Conservation (phyloP, 2,329 filamentous ascomycete species). For the Sporothrix brasiliensis region DNA sequence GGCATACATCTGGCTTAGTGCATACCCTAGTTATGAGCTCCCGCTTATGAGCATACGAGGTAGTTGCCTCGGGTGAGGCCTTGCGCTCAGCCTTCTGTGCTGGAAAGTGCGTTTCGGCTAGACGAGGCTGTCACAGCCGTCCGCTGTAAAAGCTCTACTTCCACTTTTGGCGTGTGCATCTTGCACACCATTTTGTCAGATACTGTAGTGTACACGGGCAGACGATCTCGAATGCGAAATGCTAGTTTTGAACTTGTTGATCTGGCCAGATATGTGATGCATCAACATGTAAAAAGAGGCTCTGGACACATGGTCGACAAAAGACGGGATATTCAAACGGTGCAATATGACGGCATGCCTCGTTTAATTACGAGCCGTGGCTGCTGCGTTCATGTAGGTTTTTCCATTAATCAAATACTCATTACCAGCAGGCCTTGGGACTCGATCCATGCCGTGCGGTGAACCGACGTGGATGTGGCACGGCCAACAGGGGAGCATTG, state of each 20-base stretch:
- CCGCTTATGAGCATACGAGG: too few species aligned
- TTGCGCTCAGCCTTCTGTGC: constrained; percentile 4
- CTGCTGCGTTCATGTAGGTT: background rate
- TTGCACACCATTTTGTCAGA: background rate
- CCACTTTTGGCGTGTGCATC: background rate
- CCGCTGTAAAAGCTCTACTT: too few species aligned
- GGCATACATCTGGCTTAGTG: too few species aligned
- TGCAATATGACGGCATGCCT: constrained; percentile 10
- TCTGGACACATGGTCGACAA: constrained; percentile 6
- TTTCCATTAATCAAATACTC: background rate
- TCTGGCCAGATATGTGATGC: constrained; percentile 2
- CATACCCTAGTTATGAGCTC: too few species aligned
- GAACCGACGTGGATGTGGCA: background rate
- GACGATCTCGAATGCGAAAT: background rate
- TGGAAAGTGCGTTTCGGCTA: constrained; percentile 1
- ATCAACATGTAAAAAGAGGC: background rate
- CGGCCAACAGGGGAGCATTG: too few species aligned
- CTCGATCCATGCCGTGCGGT: constrained; percentile 4
- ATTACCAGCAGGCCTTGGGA: background rate
- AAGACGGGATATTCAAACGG: background rate
- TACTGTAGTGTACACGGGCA: background rate
- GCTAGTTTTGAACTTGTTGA: constrained; percentile 1
- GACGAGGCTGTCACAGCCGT: constrained; percentile 8
- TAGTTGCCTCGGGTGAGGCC: too few species aligned
- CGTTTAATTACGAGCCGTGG: constrained; percentile 4